Evolutionary conservation across 768 basidiomycete genomes (phyloP).

Genomic region (Sarcomyxa edulis): DNA sequence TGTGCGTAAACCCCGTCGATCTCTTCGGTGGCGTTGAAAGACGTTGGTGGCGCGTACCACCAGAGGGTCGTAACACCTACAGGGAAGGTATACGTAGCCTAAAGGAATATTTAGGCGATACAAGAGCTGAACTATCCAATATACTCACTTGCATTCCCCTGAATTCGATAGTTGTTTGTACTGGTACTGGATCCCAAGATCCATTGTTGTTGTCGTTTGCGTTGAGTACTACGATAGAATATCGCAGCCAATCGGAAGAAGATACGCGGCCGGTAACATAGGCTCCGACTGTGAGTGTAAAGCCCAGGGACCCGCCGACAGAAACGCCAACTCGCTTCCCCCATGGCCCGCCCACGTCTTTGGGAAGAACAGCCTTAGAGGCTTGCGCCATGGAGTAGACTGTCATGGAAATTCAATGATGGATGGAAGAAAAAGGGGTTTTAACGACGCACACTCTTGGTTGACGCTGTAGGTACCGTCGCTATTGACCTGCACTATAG

Average conservation of each 20-base stretch:
- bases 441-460: conserved; percentile 55
- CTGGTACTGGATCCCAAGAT: conserved; percentile 48
- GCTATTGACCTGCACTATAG: conserved; percentile 61
- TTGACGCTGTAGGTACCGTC: conserved; percentile 61
- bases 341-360: conserved; percentile 61
- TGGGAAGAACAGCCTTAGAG: conserved; percentile 67
- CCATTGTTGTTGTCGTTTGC: conserved; percentile 48
- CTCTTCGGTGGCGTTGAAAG: conserved; percentile 7
- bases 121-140: neutral
- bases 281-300: conserved; percentile 61
- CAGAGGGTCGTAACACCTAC: conserved; percentile 62
- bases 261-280: conserved; percentile 55
- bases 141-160: conserved; percentile 48
- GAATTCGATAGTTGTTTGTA: conserved; percentile 58
- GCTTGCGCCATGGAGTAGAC: conserved; percentile 73
- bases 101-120: neutral
- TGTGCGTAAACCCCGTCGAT: conserved; percentile 10
- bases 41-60: conserved; percentile 35
- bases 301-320: conserved; percentile 49
- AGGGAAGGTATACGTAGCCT: conserved; percentile 74
- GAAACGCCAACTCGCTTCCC: conserved; percentile 63
- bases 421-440: neutral
- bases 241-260: conserved; percentile 54
- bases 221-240: conserved; percentile 72
- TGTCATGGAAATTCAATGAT: conserved; percentile 14